Percentiles rank a stretch among this genome's conserved stretches.
phyloP scores from a whole-genome alignment of 2,329 filamentous ascomycete species.

The Mycogone perniciosa region DNA sequence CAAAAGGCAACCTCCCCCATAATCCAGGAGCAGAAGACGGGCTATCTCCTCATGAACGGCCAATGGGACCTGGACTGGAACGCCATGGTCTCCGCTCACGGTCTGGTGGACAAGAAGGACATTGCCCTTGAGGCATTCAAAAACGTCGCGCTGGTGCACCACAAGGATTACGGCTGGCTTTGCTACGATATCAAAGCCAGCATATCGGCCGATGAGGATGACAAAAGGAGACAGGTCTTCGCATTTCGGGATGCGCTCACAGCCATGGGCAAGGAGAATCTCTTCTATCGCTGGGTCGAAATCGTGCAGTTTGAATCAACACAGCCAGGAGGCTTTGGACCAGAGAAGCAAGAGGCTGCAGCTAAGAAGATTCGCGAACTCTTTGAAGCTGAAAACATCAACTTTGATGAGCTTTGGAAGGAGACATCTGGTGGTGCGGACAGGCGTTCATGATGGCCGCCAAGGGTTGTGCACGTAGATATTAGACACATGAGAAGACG shows the following conservation, averaged over 20 bases:
- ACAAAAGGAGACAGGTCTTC: slow-evolving; percentile 66
- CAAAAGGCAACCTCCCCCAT: slow-evolving; percentile 62
- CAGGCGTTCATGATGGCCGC: neutral
- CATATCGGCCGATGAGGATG: slow-evolving; percentile 49
- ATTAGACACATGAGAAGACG: too few relatives aligned
- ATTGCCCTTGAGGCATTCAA: slow-evolving; percentile 60
- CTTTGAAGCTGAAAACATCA: slow-evolving; percentile 68
- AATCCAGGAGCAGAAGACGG: slow-evolving; percentile 70
- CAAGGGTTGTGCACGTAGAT: too few relatives aligned
- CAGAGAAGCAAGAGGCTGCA: slow-evolving; percentile 64
- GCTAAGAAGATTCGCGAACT: slow-evolving; percentile 68
- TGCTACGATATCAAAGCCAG: slow-evolving; percentile 53
- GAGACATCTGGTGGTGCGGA: slow-evolving; percentile 46
- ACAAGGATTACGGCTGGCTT: slow-evolving; percentile 62
- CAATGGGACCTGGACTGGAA: slow-evolving; percentile 86
- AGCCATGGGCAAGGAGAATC: slow-evolving; percentile 72
- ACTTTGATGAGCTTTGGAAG: slow-evolving; percentile 76
- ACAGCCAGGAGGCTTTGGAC: slow-evolving; percentile 69
- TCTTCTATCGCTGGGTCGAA: slow-evolving; percentile 93
- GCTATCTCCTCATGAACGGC: slow-evolving; percentile 76
- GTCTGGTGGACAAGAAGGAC: slow-evolving; percentile 58
- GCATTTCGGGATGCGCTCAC: slow-evolving; percentile 71
- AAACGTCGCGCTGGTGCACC: slow-evolving; percentile 62
- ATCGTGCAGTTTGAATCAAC: slow-evolving; percentile 82
- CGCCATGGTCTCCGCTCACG: slow-evolving; percentile 68